These are phyloP conservation scores for Colletotrichum eleusines DNA, from an alignment of 2,329 filamentous ascomycete genomes.

Conservation along the genomic window DNA sequence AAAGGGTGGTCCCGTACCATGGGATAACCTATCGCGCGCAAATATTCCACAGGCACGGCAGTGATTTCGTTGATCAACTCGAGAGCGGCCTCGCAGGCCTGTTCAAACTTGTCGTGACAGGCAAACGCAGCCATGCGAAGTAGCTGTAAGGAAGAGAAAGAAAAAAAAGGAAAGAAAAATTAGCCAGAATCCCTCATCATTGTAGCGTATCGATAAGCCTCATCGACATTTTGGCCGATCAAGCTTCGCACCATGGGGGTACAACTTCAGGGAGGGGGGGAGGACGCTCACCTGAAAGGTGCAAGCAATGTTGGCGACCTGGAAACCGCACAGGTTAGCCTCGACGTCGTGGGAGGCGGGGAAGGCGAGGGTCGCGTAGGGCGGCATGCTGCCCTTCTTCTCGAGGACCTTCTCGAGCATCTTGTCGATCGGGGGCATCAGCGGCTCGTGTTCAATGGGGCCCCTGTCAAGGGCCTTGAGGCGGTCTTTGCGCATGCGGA, in stretches of 20 bases:
- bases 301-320: conserved; percentile 53
- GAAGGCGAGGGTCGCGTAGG: conserved; percentile 25
- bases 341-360: conserved; percentile 37
- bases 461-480: conserved; percentile 36
- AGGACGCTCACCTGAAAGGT: conserved; percentile 46
- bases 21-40: conserved; percentile 40
- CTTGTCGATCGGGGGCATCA: conserved; percentile 37
- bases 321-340: conserved; percentile 51
- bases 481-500: conserved; percentile 40
- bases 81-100: conserved; percentile 37
- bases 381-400: conserved; percentile 28
- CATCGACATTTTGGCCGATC: no score
- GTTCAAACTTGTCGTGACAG: conserved; percentile 39
- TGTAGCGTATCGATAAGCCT: no score
- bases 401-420: conserved; percentile 31
- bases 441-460: conserved; percentile 24
- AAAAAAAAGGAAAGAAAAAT: no score
- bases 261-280: no score
- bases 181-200: background rate
- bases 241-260: no score
- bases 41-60: conserved; percentile 36
- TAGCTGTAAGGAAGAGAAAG: conserved; percentile 25
- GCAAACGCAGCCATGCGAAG: conserved; percentile 41
- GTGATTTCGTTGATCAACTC: conserved; percentile 41
- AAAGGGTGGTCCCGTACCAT: conserved; percentile 24